phyloP scores from a whole-genome alignment of 2,329 filamentous ascomycete genomes.

The Calonectria pseudoreteaudii region DNA sequence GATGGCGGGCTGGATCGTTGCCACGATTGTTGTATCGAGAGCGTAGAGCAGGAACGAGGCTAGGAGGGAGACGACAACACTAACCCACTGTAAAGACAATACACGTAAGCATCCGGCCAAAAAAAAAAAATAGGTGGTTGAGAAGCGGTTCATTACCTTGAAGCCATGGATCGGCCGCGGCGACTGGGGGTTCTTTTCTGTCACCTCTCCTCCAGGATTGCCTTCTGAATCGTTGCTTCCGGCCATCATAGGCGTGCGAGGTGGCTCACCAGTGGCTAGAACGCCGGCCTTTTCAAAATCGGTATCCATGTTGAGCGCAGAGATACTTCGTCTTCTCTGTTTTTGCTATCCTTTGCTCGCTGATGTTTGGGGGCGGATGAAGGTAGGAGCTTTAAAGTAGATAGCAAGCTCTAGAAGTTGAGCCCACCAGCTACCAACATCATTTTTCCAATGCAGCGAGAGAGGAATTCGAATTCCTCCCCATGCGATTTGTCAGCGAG shows the following conservation, averaged over 20 bases:
- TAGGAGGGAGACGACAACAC: neutral
- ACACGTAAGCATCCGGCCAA: neutral
- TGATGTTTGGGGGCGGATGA: neutral
- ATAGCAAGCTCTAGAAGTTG: neutral
- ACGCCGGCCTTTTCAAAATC: neutral
- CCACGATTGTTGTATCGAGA: constrained; percentile 36
- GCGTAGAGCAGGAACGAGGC: neutral
- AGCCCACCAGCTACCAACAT: neutral
- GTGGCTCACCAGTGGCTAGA: neutral
- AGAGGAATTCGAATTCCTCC: neutral
- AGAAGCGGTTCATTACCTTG: neutral
- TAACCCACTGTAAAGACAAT: neutral
- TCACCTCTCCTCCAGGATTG: neutral
- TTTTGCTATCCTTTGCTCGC: neutral
- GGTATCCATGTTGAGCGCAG: neutral
- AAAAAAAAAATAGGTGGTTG: neutral
- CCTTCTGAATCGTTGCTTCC: neutral
- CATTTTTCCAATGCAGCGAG: neutral
- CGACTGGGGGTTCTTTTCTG: neutral
- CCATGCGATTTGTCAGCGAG: neutral
- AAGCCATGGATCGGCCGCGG: neutral
- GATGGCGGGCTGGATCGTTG: constrained; percentile 34
- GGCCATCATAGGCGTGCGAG: neutral
- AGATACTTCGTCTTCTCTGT: neutral
- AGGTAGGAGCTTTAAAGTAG: neutral